phyloP scores from a whole-genome alignment of 2,329 filamentous ascomycete genomes.

The Xenoacremonium recifei region DNA sequence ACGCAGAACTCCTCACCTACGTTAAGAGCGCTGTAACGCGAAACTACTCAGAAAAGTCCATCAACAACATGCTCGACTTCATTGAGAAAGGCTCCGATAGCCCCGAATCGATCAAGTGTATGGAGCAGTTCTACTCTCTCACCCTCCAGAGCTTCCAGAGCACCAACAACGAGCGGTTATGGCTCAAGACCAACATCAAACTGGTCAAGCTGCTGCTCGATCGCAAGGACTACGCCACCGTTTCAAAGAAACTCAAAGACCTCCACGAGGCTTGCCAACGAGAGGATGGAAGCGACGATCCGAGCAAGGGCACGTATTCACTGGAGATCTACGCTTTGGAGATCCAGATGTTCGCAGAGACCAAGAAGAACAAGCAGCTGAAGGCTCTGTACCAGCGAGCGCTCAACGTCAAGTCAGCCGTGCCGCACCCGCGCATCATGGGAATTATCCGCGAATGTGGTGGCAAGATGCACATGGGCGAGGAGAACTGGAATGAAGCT shows the following conservation, averaged over 20 bases:
- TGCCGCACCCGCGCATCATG: conserved; percentile 98
- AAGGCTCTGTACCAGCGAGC: conserved; percentile 91
- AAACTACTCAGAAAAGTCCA: conserved; percentile 98
- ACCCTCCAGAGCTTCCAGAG: conserved; percentile 94
- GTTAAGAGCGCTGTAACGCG: conserved; percentile 95
- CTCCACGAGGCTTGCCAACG: conserved; percentile 86
- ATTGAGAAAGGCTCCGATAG: conserved; percentile 86
- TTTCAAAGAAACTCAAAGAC: conserved; percentile 82
- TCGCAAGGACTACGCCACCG: conserved; percentile 78
- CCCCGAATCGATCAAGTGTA: conserved; percentile 68
- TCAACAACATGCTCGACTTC: conserved; percentile 98
- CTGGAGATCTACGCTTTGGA: conserved; percentile 95
- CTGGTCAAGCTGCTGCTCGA: conserved; percentile 88
- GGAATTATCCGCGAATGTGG: conserved; percentile 98
- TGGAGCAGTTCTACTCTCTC: conserved; percentile 93
- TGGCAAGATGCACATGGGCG: conserved; percentile 99
- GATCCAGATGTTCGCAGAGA: conserved; percentile 98
- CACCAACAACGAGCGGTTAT: conserved; percentile 95
- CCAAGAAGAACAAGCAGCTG: conserved; percentile 94
- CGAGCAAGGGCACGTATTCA: conserved; percentile 93
- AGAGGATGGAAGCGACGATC: conserved; percentile 84
- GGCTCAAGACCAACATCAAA: conserved; percentile 98
- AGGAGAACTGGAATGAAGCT: conserved; percentile 98
- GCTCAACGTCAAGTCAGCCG: conserved; percentile 89
- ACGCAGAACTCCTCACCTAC: conserved; percentile 91